Evolutionary conservation across 2,329 filamentous ascomycete genomes (phyloP), one percentile per base, ranked within the genome.

Genomic region (Microsporum canis): DNA sequence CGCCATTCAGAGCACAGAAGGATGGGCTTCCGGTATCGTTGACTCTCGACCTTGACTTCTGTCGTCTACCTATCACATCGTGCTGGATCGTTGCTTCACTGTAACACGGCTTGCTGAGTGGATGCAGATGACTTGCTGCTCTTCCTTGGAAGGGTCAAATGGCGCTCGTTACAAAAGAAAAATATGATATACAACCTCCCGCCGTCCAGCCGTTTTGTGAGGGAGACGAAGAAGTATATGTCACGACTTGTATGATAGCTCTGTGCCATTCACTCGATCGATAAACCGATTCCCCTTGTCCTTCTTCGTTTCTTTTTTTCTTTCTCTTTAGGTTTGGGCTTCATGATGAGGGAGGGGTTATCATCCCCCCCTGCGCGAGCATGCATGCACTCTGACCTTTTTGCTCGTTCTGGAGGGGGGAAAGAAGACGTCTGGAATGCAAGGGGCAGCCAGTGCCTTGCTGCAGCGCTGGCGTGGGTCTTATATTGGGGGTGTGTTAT

Each of bases 361-460:
- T 55, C 31, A 34, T n/a, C 31, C 14, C 49, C 49, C 31, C 33
- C 17, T 55, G 49, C 49, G 12, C 49, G 12, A 23, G 49, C 49
- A 8, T 36, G 27, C 45, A 55, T 55, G 49, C 29, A 36, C 12
- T 36, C 49, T 55, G 49, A 36, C 45, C 7, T 23, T 29, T 31
- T 49, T 23, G 23, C 45, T 29, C 27, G 3, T 29, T 49, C 8
- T 23, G 23, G 45, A 29, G 27, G 45, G 45, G 45, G 45, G 45
- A 49, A n/a, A 49, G 45, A 49, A 49, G 45, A 49, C 45, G 45
- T 49, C 45, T 49, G 45, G 45, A 49, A 49, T 49, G 27, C 45
- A 49, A 49, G 45, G 45, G 45, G 45, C 53, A 57, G 31, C 17
- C 53, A 57, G 33, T 57, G 33, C 53, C 53, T 57, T 57, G 33